Conservation (phyloP, 2,329 filamentous ascomycete genomes). For the Sporothrix phasma region DNA sequence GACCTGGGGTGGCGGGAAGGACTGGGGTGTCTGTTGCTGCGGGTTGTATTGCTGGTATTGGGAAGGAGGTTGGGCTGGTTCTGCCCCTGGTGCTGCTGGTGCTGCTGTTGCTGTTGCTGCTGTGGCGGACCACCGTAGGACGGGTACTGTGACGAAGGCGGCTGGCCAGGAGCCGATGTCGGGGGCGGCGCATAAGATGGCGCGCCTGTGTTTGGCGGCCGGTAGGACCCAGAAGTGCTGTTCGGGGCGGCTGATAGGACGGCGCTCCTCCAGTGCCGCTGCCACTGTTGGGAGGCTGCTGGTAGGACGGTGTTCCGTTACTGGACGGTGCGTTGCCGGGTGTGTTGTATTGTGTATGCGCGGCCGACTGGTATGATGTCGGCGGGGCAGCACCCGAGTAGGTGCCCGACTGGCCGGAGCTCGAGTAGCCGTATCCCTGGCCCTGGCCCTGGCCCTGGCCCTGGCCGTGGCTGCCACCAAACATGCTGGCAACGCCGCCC, state of each 20-base stretch:
- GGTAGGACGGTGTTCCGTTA: slow-evolving; percentile 18
- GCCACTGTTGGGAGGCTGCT: background rate
- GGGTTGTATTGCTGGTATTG: slow-evolving; percentile 10
- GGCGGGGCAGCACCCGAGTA: slow-evolving; percentile 56
- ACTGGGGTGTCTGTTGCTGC: slow-evolving; percentile 11
- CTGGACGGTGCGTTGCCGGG: slow-evolving; percentile 1
- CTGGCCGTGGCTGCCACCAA: slow-evolving; percentile 37
- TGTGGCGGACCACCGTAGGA: slow-evolving; percentile 9
- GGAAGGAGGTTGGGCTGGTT: background rate
- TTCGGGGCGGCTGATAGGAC: slow-evolving; percentile 7
- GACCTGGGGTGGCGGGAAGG: slow-evolving; percentile 5
- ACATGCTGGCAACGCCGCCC: slow-evolving; percentile 43
- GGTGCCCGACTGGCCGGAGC: slow-evolving; percentile 40
- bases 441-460: slow-evolving; percentile 35
- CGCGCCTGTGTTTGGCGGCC: background rate
- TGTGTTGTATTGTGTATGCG: slow-evolving; percentile 19
- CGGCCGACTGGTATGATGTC: slow-evolving; percentile 43
- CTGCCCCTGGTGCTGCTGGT: slow-evolving; percentile 5
- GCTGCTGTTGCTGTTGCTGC: slow-evolving; percentile 1
- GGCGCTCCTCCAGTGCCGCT: background rate
- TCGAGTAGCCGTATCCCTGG: slow-evolving; percentile 55
- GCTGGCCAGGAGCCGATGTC: background rate
- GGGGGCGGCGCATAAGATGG: slow-evolving; percentile 7
- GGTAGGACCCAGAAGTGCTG: background rate
- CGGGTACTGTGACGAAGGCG: background rate